Percentiles rank a stretch among this genome's conserved stretches.
phyloP scores from a whole-genome alignment of 1,139 yeast genomes.

The Insectozyma bohioensis region DNA sequence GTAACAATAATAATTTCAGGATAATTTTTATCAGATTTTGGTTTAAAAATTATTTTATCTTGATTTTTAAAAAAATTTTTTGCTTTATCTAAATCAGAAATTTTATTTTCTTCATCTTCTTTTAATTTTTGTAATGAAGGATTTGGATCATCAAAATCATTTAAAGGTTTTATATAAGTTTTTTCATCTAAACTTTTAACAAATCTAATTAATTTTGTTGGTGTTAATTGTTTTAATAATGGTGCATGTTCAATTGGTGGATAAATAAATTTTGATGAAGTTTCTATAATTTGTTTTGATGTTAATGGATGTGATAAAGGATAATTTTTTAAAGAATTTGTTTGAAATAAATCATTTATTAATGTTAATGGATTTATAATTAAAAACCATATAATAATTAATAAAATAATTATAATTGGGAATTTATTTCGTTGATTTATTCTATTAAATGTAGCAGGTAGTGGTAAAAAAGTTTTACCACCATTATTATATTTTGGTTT shows the following conservation, averaged over 20 bases:
- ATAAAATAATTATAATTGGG: constrained; percentile 17
- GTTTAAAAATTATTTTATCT: constrained; percentile 59
- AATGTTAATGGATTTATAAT: constrained; percentile 23
- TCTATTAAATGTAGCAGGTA: constrained; percentile 33
- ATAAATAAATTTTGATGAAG: constrained; percentile 54
- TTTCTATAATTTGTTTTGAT: constrained; percentile 34
- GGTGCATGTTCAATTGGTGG: constrained; percentile 71
- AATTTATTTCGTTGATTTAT: constrained; percentile 19
- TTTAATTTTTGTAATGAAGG: constrained; percentile 32
- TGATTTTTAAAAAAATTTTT: constrained; percentile 62
- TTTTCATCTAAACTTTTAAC: constrained; percentile 39
- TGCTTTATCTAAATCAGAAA: constrained; percentile 42
- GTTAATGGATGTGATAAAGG: constrained; percentile 39
- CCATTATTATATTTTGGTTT: constrained; percentile 27
- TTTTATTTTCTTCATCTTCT: constrained; percentile 41
- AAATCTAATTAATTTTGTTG: constrained; percentile 50
- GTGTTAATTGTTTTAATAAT: constrained; percentile 53
- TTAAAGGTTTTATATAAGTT: constrained; percentile 34
- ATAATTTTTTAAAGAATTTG: constrained; percentile 17
- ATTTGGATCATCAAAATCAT: constrained; percentile 48
- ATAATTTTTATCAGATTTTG: constrained; percentile 33
- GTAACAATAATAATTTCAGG: constrained; percentile 82
- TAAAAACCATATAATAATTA: constrained; percentile 24
- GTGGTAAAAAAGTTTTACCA: constrained; percentile 26
- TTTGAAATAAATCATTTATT: constrained; percentile 11